phyloP scores from a whole-genome alignment of 177 flowering plant species.

The Tripterygium wilfordii region DNA sequence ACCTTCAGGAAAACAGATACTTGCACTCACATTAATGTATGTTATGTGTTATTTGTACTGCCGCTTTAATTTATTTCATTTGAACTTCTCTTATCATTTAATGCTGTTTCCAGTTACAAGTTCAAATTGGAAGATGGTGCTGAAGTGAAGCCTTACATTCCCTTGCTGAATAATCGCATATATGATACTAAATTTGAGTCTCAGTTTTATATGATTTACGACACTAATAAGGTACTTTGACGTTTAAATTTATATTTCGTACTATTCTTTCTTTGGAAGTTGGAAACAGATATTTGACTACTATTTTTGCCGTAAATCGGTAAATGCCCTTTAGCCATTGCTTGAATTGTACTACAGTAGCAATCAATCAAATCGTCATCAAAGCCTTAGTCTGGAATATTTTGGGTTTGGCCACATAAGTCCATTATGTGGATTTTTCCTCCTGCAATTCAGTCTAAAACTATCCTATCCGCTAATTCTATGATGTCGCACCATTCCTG shows the following conservation, averaged over 20 bases:
- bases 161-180: slow-evolving; percentile 88
- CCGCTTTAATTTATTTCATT: slow-evolving; percentile 3
- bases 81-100: slow-evolving; percentile 1
- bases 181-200: slow-evolving; percentile 96
- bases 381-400: too few species aligned
- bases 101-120: slow-evolving; percentile 67
- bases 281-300: too few species aligned
- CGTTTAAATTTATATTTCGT: too few species aligned
- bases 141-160: slow-evolving; percentile 76
- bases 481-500: too few species aligned
- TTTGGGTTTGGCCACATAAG: too few species aligned
- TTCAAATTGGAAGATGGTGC: slow-evolving; percentile 89
- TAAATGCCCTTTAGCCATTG: neutral
- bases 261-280: too few species aligned
- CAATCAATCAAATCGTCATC: too few species aligned
- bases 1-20: slow-evolving; percentile 85
- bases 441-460: too few species aligned
- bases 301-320: too few species aligned
- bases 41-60: slow-evolving; percentile 16
- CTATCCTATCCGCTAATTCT: too few species aligned
- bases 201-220: slow-evolving; percentile 93
- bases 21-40: slow-evolving; percentile 73
- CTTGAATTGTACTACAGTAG: too few species aligned
- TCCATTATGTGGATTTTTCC: too few species aligned
- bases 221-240: slow-evolving; percentile 74